Conservation (phyloP, 2,329 filamentous ascomycete species). For the Ilyonectria destructans region DNA sequence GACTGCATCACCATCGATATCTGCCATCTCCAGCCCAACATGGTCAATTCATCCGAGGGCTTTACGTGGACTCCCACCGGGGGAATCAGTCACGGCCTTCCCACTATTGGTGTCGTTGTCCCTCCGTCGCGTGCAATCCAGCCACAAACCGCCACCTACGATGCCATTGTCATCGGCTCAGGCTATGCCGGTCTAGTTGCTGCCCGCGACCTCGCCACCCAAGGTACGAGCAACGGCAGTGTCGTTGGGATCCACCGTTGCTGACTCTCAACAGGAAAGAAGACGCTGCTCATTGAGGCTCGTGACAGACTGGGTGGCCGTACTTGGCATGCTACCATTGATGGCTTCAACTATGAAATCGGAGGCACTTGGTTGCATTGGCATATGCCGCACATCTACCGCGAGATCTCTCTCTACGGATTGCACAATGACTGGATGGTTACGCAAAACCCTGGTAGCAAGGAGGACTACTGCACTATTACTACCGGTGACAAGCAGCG, state of each 20-base stretch:
- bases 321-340: constrained; percentile 56
- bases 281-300: constrained; percentile 57
- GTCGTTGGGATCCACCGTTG: not conserved
- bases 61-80: constrained; percentile 31
- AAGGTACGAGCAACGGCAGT: constrained; percentile 36
- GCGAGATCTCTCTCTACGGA: constrained; percentile 60
- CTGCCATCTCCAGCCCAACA: not conserved
- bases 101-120: constrained; percentile 20
- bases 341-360: constrained; percentile 58
- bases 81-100: constrained; percentile 18
- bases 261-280: constrained; percentile 31
- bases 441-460: constrained; percentile 26
- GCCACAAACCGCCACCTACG: constrained; percentile 8
- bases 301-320: constrained; percentile 61
- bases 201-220: constrained; percentile 46
- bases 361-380: constrained; percentile 62
- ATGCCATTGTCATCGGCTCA: constrained; percentile 42
- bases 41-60: constrained; percentile 19
- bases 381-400: constrained; percentile 57
- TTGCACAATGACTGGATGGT: constrained; percentile 49
- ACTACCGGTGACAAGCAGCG: constrained; percentile 7
- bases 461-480: constrained; percentile 25
- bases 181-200: constrained; percentile 54
- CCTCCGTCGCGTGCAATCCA: constrained; percentile 4
- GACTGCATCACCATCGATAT: not conserved